Evolutionary conservation across 495 filamentous ascomycete species (phyloP).

Genomic region (Hypoxylon fuscum): DNA sequence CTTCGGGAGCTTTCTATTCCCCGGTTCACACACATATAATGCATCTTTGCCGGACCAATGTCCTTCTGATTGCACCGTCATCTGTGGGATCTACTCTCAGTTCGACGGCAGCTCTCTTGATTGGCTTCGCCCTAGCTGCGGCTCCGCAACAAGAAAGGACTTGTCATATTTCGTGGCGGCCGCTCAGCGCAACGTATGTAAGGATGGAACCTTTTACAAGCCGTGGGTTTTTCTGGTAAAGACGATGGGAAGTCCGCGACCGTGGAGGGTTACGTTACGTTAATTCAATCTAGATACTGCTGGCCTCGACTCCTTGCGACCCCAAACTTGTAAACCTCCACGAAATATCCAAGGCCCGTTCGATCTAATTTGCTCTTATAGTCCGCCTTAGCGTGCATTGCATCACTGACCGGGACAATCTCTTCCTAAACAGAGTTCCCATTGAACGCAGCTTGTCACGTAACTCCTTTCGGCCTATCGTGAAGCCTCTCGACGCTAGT

Average conservation of each 20-base stretch:
- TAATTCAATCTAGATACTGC: slow-evolving; percentile 27
- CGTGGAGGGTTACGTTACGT: slow-evolving; percentile 32
- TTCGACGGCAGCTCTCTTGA: slow-evolving; percentile 14
- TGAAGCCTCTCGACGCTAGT: slow-evolving; percentile 30
- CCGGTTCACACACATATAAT: slow-evolving; percentile 32
- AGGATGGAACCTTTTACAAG: slow-evolving; percentile 14
- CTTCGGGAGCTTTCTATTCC: slow-evolving; percentile 35
- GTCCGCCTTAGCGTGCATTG: slow-evolving; percentile 27
- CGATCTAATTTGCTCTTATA: slow-evolving; percentile 17
- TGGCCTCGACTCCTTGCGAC: slow-evolving; percentile 13
- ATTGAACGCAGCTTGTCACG: slow-evolving; percentile 21
- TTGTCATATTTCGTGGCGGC: slow-evolving; percentile 31
- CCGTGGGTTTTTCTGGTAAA: slow-evolving; percentile 8
- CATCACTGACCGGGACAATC: slow-evolving; percentile 32
- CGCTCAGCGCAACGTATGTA: slow-evolving; percentile 23
- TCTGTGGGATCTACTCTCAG: slow-evolving; percentile 36
- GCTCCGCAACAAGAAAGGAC: slow-evolving; percentile 40
- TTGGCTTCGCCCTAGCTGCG: slow-evolving; percentile 28
- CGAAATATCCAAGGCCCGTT: slow-evolving; percentile 1
- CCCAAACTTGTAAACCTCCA: slow-evolving; percentile 27
- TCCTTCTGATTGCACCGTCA: slow-evolving; percentile 29
- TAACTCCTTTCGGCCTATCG: slow-evolving; percentile 29
- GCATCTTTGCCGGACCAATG: slow-evolving; percentile 28
- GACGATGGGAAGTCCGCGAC: slow-evolving; percentile 6
- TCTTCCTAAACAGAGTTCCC: slow-evolving; percentile 29